Base-by-base conservation (phyloP, 805 yeast genomes). In the Candida sithepensis region DNA sequence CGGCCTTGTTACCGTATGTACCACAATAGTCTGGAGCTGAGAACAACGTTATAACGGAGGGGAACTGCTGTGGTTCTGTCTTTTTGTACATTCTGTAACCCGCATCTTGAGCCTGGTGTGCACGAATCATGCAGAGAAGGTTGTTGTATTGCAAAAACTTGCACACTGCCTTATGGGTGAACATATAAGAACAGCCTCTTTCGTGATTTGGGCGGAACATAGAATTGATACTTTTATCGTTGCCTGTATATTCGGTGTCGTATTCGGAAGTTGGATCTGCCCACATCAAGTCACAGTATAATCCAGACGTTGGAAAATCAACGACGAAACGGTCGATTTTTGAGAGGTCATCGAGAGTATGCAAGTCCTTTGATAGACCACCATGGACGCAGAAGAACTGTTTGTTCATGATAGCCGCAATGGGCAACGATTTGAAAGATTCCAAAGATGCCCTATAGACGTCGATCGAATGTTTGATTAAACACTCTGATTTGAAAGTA, bases 361-460 rank as follows among this genome's bases (percentile, higher is more conserved):
- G 77, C 53, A 92, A 70, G 45, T 89, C 94, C 4, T 96, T 97
- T 9, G 96, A 88, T 12, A 92, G 73, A 13, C 98, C 98, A 44
- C 98, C 99, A 64, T 92, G 99, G 44, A 90, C 96, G 67, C 98
- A 92, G 63, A 92, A 85, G 58, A 91, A 92, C 67, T 92, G 97
- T 52, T 82, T 82, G 69, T 90, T 91, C 92, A 92, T 86, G 22
- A 92, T 73, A 0, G 97, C 98, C 1, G 95, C 96, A 55, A 92
- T 74, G 5, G 98, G 98, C 49, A 92, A 70, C 0, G 94, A 82
- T 61, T 88, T 88, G 69, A 92, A 92, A 12, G 96, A 85, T 24
- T 72, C 70, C 59, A 91, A 76, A 51, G 88, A 82, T 16, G 82
- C 85, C 47, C 85, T 84, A 66, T 88, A 92, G 14, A 92, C 72